Base-by-base conservation (phyloP, 116 monocot genomes). In the Cymodocea nodosa region DNA sequence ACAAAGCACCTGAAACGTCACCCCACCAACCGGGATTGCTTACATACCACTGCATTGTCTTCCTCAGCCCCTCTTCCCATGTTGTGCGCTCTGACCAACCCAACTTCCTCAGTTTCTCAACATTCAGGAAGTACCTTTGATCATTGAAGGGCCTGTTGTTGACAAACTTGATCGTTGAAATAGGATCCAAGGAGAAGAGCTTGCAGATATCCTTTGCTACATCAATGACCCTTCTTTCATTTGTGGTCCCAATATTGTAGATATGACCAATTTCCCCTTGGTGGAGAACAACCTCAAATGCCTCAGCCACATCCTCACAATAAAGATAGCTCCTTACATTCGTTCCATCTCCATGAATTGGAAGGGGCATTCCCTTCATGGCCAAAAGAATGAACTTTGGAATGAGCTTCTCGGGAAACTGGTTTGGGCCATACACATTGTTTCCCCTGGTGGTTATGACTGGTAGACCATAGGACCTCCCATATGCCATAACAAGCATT, bases 401-500 rank as follows among this genome's bases (percentile, higher is more conserved):
- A 44, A 74, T 74, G 24, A 74, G 68, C 68, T 74, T 74, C 74
- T 74, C 74, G 4, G 74, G 68, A 35, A 74, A 74, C 53, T 74
- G 74, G 34, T 74, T 74, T 2, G 73, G 73, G 0, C 73, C 73
- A 57, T 74, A 74, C 24, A 74, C 73, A 51, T 67, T 74, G 59
- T 74, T 74, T 11, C 73, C 73, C 25, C 73, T 57, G 17, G 74
- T 74, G 20, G 74, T 74, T 23, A 74, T 74, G 5, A 74, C 74
- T 7, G 74, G 74, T 1, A 74, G 52, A 7, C 68, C 68, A 52
- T 74, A 74, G 0, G 68, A 74, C 25, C 74, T 67, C 5, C 74
- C 74, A 48, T 75, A 75, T 6, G 74, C 68, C 74, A 75, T 68
- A n/a, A 68, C 68, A 63, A 75, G 74, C 74, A 75, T 75, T 40